Percentiles rank a stretch among this genome's conserved stretches.
Conservation (phyloP, 164 flowering plant species). For the Santalum album region DNA sequence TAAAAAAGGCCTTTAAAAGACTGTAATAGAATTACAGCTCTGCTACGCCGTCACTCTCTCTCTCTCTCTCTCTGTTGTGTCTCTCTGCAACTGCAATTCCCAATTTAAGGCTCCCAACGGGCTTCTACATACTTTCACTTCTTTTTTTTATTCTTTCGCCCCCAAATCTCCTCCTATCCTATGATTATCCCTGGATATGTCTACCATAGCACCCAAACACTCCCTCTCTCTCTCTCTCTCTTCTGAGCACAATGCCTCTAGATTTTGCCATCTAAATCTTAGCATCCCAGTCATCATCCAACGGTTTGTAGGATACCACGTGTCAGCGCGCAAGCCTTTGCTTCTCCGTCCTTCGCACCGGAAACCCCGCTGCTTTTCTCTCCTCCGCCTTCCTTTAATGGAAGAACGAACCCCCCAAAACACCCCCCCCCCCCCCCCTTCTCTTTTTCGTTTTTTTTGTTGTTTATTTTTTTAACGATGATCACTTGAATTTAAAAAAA, state of each 20-base stretch:
- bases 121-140: no score
- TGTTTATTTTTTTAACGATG: no score
- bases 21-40: slow-evolving; percentile 25
- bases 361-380: slow-evolving; percentile 27
- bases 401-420: no score
- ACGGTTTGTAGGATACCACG: slow-evolving; percentile 18
- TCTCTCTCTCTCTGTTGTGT: slow-evolving; percentile 10
- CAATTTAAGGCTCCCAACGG: slow-evolving; percentile 1
- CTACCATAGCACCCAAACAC: no score
- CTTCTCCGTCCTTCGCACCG: slow-evolving; percentile 20
- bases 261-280: neutral
- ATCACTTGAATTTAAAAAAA: no score
- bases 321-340: slow-evolving; percentile 15
- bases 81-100: neutral
- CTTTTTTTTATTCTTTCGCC: neutral
- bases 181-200: no score
- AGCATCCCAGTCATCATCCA: slow-evolving; percentile 15
- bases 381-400: no score
- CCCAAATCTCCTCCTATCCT: neutral
- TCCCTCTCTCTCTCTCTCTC: no score
- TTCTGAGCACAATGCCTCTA: no score
- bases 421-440: no score
- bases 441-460: no score
- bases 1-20: slow-evolving; percentile 23
- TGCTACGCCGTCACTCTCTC: slow-evolving; percentile 45